These are phyloP conservation scores for Arabidopsis hybrid DNA, from an alignment of 441 rosid species.

Conservation along the genomic window DNA sequence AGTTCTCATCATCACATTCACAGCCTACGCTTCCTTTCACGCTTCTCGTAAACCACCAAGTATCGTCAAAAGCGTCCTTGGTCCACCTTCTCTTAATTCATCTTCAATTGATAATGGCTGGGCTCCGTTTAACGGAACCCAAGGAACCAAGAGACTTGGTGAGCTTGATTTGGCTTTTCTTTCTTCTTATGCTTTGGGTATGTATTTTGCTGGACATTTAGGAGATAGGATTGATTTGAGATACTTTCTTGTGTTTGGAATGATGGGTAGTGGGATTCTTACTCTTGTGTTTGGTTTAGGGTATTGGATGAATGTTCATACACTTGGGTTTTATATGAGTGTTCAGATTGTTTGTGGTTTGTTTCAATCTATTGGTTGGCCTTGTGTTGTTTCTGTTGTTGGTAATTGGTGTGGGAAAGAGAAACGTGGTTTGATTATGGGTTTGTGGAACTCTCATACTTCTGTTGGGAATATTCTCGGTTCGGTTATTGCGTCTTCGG, in stretches of 20 bases:
- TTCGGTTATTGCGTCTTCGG: conserved; percentile 77
- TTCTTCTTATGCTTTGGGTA: conserved; percentile 73
- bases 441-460: conserved; percentile 90
- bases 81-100: conserved; percentile 43
- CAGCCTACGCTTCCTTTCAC: conserved; percentile 91
- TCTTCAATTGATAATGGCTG: conserved; percentile 62
- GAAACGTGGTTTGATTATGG: conserved; percentile 95
- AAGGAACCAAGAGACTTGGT: conserved; percentile 78
- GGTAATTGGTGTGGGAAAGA: conserved; percentile 95
- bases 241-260: conserved; percentile 85
- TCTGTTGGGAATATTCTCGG: conserved; percentile 89
- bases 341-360: conserved; percentile 85
- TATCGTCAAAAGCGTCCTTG: conserved; percentile 91
- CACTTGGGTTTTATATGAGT: conserved; percentile 58
- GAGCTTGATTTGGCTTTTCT: conserved; percentile 93
- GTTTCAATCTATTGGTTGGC: conserved; percentile 96
- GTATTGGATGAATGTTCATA: conserved; percentile 81
- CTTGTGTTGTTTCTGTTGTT: conserved; percentile 92
- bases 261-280: conserved; percentile 86
- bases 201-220: conserved; percentile 92
- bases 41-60: conserved; percentile 98
- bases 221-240: conserved; percentile 89
- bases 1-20: conserved; percentile 68
- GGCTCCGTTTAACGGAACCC: conserved; percentile 78
- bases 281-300: conserved; percentile 80